Percentiles rank a stretch among this genome's conserved stretches.
Evolutionary conservation across 305 asterid genomes (phyloP).

Genomic region (Stenogyne calaminthoides): DNA sequence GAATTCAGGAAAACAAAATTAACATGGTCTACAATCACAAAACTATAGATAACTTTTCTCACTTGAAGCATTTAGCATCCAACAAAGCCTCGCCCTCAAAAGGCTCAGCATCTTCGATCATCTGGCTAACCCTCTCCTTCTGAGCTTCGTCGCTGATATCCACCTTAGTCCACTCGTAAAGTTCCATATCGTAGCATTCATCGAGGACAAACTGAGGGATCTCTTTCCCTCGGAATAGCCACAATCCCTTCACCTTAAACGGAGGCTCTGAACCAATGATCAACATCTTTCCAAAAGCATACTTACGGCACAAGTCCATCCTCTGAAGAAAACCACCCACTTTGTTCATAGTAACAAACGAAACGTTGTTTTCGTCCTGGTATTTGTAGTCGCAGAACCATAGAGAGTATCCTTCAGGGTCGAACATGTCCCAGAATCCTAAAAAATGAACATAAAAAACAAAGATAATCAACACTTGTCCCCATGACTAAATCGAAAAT

Average conservation of each 20-base stretch:
- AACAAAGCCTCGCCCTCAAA: slow-evolving; percentile 81
- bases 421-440: slow-evolving; percentile 98
- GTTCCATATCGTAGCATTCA: slow-evolving; percentile 89
- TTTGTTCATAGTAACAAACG: slow-evolving; percentile 86
- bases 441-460: background rate
- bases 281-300: slow-evolving; percentile 93
- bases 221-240: slow-evolving; percentile 97
- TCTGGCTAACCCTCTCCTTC: slow-evolving; percentile 83
- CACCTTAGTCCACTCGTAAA: slow-evolving; percentile 83
- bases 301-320: slow-evolving; percentile 93
- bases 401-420: slow-evolving; percentile 89
- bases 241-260: slow-evolving; percentile 89
- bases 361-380: slow-evolving; percentile 80
- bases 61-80: slow-evolving; percentile 97
- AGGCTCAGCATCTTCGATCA: slow-evolving; percentile 96
- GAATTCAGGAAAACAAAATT: slow-evolving; percentile 23
- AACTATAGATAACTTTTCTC: slow-evolving; percentile 22
- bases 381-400: slow-evolving; percentile 96
- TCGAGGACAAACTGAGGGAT: slow-evolving; percentile 79
- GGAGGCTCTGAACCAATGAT: slow-evolving; percentile 68
- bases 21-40: slow-evolving; percentile 29
- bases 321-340: slow-evolving; percentile 89
- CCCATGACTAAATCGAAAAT: background rate
- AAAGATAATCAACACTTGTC: background rate
- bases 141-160: slow-evolving; percentile 80